Evolutionary conservation across 805 yeast species (phyloP).

Genomic region (Grigorovia humatica): DNA sequence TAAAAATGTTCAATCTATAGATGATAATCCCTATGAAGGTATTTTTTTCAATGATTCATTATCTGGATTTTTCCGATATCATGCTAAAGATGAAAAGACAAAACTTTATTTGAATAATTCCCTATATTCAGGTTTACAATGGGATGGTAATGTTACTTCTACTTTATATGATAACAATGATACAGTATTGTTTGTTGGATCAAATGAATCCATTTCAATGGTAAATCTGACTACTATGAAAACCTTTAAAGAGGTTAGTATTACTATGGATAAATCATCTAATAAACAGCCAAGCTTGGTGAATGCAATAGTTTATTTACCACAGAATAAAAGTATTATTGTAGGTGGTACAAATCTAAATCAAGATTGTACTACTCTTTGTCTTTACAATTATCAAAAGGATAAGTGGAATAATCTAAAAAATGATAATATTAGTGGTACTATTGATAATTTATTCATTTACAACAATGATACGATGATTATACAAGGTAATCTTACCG

Average conservation of each 20-base stretch:
- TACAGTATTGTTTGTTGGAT: conserved; percentile 14
- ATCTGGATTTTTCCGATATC: neutral
- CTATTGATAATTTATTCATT: conserved; percentile 44
- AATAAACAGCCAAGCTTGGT: conserved; percentile 23
- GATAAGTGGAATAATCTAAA: conserved; percentile 41
- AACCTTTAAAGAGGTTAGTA: conserved; percentile 20
- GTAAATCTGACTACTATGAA: conserved; percentile 38
- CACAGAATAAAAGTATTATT: conserved; percentile 33
- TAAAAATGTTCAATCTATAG: neutral
- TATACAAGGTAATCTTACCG: conserved; percentile 45
- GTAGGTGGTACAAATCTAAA: conserved; percentile 69
- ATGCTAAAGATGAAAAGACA: neutral
- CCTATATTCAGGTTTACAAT: conserved; percentile 7
- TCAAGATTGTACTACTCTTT: conserved; percentile 49
- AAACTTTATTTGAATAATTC: neutral
- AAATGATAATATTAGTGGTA: conserved; percentile 37
- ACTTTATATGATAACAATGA: conserved; percentile 20
- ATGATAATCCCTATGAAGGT: conserved; percentile 25
- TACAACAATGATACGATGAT: conserved; percentile 30
- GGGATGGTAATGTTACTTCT: conserved; percentile 15
- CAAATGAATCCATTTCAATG: conserved; percentile 7
- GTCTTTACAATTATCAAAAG: conserved; percentile 49
- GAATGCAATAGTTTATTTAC: conserved; percentile 34
- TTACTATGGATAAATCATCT: conserved; percentile 17
- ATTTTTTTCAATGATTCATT: conserved; percentile 10